phyloP scores from a whole-genome alignment of 2,329 filamentous ascomycete genomes.

The Trichoderma asperellum region DNA sequence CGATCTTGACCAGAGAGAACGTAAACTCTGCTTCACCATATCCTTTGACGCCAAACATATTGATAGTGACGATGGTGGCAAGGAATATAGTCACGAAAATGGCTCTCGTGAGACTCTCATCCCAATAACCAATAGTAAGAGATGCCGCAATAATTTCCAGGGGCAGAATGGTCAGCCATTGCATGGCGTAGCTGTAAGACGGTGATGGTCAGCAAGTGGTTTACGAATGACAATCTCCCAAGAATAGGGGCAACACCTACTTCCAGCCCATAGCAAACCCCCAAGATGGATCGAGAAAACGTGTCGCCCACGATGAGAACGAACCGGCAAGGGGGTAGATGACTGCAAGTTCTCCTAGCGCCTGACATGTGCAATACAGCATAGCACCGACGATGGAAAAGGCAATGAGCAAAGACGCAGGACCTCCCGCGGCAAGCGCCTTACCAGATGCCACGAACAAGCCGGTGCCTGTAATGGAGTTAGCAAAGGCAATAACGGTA shows the following conservation, averaged over 20 bases:
- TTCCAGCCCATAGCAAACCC: constrained; percentile 97
- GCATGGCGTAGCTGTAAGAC: constrained; percentile 70
- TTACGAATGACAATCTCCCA: neutral
- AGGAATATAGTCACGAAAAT: constrained; percentile 86
- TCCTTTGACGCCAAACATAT: constrained; percentile 83
- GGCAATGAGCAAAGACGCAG: constrained; percentile 76
- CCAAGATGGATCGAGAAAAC: constrained; percentile 92
- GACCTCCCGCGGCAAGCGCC: constrained; percentile 72
- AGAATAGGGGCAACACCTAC: constrained; percentile 48
- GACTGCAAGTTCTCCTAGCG: constrained; percentile 88
- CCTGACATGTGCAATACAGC: constrained; percentile 91
- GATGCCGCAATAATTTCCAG: constrained; percentile 87
- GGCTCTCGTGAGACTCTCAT: constrained; percentile 63
- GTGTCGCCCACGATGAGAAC: constrained; percentile 88
- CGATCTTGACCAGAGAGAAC: constrained; percentile 83
- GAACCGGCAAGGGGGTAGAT: constrained; percentile 89
- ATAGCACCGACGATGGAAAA: constrained; percentile 80
- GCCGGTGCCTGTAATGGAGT: constrained; percentile 64
- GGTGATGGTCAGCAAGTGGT: constrained; percentile 12
- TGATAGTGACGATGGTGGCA: constrained; percentile 74
- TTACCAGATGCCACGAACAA: constrained; percentile 83
- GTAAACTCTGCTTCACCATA: constrained; percentile 91
- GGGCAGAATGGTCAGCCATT: constrained; percentile 84
- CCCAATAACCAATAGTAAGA: constrained; percentile 84
- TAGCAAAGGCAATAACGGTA: neutral